Base-by-base conservation (phyloP, 345 rosid genomes). In the Hypericum perforatum region DNA sequence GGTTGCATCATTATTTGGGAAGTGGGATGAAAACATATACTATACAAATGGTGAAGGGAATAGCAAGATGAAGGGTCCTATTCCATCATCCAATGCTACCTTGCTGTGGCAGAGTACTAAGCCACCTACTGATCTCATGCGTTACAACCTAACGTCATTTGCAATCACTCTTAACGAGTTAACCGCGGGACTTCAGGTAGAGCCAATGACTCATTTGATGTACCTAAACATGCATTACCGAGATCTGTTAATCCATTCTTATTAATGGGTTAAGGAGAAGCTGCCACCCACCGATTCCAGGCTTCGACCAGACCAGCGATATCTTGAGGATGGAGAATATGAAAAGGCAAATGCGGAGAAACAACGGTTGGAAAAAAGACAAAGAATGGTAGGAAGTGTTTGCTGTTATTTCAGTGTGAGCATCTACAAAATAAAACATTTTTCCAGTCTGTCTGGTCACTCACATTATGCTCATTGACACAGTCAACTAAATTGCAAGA, bases 221-320 rank as follows among this genome's bases (percentile, higher is more conserved):
- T 55, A 63, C 64, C 51, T 39, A 45, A 22, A 43, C 55, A 44
- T 53, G 66, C 73, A 58, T 45, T 54, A 64, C 57, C 62, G n/a
- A 44, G 41, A 64, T 45, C 66, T 52, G 63, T 49, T 40, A 56
- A 41, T 71, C 63, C 46, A 77, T 80, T 68, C 82, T 80, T 80
- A 80, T 68, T 76, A 58, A 70, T 67, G 85, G 82, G 76, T 83
- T 68, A 79, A 87, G 96, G 96, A 88, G 83, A 88, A 76, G 70
- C 94, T 92, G 44, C 98, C 97, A 9, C 97, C 94, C 5, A 92
- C 98, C 47, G 97, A 92, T 75, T 92, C 95, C 43, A 78, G 97
- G 71, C 90, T 88, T n/a, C 70, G 98, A 65, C 98, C 98, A 56
- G 97, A 92, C 74, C 98, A 92, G 66, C 74, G 95, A 38, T 89